Percentiles rank a stretch among this genome's conserved stretches.
Conservation (phyloP, 139 green algal genomes). For the Chlamydomonas schloesseri region DNA sequence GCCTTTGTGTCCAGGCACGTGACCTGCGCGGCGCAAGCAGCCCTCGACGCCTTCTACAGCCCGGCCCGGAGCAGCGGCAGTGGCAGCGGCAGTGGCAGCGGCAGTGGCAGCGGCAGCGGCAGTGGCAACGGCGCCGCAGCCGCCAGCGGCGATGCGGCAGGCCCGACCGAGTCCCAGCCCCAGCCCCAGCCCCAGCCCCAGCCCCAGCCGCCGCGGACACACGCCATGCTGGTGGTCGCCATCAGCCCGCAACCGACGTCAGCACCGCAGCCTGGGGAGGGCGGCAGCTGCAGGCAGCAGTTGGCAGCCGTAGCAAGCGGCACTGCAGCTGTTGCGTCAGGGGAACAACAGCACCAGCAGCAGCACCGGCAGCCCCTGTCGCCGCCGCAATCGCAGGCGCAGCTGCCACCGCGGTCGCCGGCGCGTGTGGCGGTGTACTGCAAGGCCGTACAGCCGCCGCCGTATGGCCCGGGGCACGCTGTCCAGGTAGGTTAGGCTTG, state of each 20-base stretch:
- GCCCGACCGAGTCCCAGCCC: neutral
- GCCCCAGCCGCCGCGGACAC: neutral
- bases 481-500: constrained; percentile 29
- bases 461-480: constrained; percentile 6
- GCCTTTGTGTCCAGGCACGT: neutral
- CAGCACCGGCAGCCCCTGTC: neutral
- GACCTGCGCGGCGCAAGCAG: neutral
- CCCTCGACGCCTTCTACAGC: neutral
- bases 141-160: neutral
- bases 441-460: constrained; percentile 4
- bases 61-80: too few relatives aligned
- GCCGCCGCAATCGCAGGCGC: too few relatives aligned
- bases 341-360: too few relatives aligned
- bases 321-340: neutral
- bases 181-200: neutral
- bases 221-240: constrained; percentile 4
- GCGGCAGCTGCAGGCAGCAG: too few relatives aligned
- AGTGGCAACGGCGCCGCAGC: too few relatives aligned
- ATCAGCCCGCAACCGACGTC: neutral
- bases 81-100: neutral
- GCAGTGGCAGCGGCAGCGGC: neutral
- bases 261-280: too few relatives aligned
- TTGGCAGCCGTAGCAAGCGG: neutral
- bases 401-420: neutral
- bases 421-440: constrained; percentile 2